Base-by-base conservation (phyloP, 257 asterid species). In the Fraxinus americana region DNA sequence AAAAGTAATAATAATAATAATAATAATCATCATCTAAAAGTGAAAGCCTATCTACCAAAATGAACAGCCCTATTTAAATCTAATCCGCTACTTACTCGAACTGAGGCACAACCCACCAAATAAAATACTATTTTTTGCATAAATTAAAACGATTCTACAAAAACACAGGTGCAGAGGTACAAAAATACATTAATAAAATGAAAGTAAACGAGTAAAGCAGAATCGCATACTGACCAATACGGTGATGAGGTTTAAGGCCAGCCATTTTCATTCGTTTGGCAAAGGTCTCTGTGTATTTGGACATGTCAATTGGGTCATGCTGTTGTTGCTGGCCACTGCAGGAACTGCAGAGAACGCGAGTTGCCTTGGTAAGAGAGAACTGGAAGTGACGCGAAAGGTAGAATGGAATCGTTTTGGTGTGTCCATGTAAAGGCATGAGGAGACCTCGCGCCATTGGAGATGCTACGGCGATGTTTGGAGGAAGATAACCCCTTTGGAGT, bases 221-320 rank as follows among this genome's bases (percentile, higher is more conserved):
- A 34, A 34, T 34, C 19, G 41, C 48, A 29, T 72, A 79, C 85
- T 77, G 70, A 95, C 97, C 99, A 57, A 95, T 83, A 61, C 87
- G 96, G 77, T 95, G 94, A 78, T 90, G 91, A 73, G 94, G 92
- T 73, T 88, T 91, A 75, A 95, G 89, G 72, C 96, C 97, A 71
- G 97, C 97, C 92, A 91, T 85, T 21, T 82, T 88, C 98, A 95
- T 90, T 85, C 91, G 88, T 54, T 82, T 87, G 19, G 97, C 86
- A 69, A 93, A 93, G 63, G 86, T 76, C 17, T 85, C 88, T 69
- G 72, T 85, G 80, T 91, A 88, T 21, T 65, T 67, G 78, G 87
- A 74, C 83, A 84, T 75, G 67, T 85, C 91, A 25, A 80, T 59
- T 66, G 83, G 11, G 38, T 69, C 74, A 35, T 63, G 19, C 69